These are phyloP conservation scores for Spiraea crenata DNA, from an alignment of 331 rosid genomes.

Conservation along the genomic window DNA sequence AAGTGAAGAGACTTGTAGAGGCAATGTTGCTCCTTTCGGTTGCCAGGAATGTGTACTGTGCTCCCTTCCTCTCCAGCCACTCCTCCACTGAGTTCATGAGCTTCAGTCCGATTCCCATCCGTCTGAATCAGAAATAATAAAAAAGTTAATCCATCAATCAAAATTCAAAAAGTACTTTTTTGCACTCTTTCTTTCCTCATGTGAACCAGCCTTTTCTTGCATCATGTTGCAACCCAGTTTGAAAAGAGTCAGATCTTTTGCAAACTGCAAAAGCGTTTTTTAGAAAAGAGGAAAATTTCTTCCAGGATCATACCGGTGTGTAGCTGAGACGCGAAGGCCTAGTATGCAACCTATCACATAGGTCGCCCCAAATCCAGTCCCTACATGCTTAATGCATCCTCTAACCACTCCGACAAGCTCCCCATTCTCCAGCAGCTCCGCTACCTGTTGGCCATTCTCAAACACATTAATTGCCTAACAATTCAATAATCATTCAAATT, in stretches of 20 bases:
- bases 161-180: background rate
- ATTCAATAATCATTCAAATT: background rate
- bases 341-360: conserved; percentile 59
- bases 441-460: conserved; percentile 49
- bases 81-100: conserved; percentile 67
- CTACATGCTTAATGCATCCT: conserved; percentile 67
- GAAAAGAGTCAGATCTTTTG: background rate
- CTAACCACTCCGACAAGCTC: conserved; percentile 74
- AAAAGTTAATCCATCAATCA: background rate
- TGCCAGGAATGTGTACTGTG: conserved; percentile 57
- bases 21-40: conserved; percentile 58
- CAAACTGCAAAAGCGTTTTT: background rate
- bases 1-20: conserved; percentile 57
- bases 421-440: conserved; percentile 53
- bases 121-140: conserved; percentile 31
- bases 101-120: conserved; percentile 61
- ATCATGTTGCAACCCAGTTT: background rate
- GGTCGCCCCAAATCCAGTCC: conserved; percentile 41
- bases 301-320: conserved; percentile 40
- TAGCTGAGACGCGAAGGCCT: conserved; percentile 76
- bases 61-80: conserved; percentile 73
- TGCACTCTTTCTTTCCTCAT: too few relatives aligned
- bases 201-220: background rate
- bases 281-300: background rate
- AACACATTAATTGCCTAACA: background rate